Percentiles rank a stretch among this genome's conserved stretches.
Evolutionary conservation across 2,329 filamentous ascomycete genomes (phyloP).

Genomic region (Fusarium begoniae): DNA sequence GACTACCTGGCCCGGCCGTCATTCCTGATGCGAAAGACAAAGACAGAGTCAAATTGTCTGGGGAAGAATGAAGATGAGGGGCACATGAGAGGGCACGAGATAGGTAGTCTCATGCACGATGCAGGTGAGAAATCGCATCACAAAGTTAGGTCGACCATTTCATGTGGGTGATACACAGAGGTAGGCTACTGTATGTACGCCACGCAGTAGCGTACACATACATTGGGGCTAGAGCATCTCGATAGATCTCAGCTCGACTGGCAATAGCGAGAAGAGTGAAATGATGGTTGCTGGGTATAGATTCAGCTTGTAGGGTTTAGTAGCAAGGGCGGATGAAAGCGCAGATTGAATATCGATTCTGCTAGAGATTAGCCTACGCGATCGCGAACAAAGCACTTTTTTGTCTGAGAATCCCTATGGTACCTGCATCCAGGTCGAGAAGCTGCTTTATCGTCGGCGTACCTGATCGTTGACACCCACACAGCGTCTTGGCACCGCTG

Average conservation of each 20-base stretch:
- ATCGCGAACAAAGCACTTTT: slow-evolving; percentile 20
- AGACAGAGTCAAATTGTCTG: neutral
- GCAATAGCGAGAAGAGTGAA: slow-evolving; percentile 2
- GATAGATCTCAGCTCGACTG: slow-evolving; percentile 26
- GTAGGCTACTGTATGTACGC: neutral
- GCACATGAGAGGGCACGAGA: slow-evolving; percentile 5
- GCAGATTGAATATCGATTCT: slow-evolving; percentile 17
- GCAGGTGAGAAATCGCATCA: slow-evolving; percentile 30
- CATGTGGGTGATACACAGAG: slow-evolving; percentile 28
- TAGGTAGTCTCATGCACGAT: slow-evolving; percentile 30
- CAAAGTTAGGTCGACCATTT: slow-evolving; percentile 7
- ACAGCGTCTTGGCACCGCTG: neutral
- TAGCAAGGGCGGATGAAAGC: slow-evolving; percentile 1
- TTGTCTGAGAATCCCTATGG: neutral
- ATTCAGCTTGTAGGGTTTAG: slow-evolving; percentile 2
- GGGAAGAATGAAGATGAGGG: slow-evolving; percentile 7
- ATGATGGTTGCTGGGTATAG: slow-evolving; percentile 1
- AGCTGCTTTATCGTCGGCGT: slow-evolving; percentile 2
- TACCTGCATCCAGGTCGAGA: slow-evolving; percentile 8
- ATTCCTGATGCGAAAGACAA: slow-evolving; percentile 20
- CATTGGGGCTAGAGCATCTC: slow-evolving; percentile 9
- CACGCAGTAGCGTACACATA: slow-evolving; percentile 17
- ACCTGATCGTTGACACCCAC: slow-evolving; percentile 23
- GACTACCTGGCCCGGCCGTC: neutral
- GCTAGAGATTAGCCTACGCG: neutral